These are phyloP conservation scores for Trichoderma guizhouense DNA, from an alignment of 2,329 filamentous ascomycete genomes.

Conservation along the genomic window DNA sequence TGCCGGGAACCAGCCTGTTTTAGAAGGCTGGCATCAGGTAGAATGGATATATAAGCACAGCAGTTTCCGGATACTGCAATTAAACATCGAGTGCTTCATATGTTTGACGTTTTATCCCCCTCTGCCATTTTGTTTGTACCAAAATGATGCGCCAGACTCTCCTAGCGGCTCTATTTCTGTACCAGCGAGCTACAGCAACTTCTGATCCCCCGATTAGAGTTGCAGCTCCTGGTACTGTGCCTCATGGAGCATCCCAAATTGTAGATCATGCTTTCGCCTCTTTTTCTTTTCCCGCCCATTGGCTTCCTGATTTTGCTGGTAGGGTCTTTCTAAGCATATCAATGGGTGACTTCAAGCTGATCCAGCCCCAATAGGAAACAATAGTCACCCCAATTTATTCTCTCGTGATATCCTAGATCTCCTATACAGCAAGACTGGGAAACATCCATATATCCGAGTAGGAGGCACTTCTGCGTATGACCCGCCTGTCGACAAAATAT, in stretches of 20 bases:
- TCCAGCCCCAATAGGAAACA: background rate
- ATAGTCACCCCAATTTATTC: background rate
- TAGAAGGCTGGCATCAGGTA: background rate
- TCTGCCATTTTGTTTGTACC: background rate
- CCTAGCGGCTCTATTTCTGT: background rate
- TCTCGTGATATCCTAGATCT: constrained; percentile 5
- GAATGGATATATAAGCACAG: background rate
- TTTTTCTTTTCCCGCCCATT: constrained; percentile 4
- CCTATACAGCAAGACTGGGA: background rate
- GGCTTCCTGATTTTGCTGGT: constrained; percentile 6
- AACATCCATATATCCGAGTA: background rate
- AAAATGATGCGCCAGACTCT: background rate
- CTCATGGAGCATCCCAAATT: background rate
- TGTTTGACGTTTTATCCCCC: too few species aligned
- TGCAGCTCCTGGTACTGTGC: background rate
- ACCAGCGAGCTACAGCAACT: background rate
- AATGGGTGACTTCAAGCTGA: background rate
- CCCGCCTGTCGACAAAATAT: too few species aligned
- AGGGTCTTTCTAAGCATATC: background rate
- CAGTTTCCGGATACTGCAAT: too few species aligned
- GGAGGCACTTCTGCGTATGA: constrained; percentile 5
- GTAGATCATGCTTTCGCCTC: constrained; percentile 7
- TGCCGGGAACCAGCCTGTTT: too few species aligned
- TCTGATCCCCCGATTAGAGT: background rate
- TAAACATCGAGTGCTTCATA: too few species aligned